These are phyloP conservation scores for Trifolium subterraneum DNA, from an alignment of 306 rosid species.

Conservation along the genomic window DNA sequence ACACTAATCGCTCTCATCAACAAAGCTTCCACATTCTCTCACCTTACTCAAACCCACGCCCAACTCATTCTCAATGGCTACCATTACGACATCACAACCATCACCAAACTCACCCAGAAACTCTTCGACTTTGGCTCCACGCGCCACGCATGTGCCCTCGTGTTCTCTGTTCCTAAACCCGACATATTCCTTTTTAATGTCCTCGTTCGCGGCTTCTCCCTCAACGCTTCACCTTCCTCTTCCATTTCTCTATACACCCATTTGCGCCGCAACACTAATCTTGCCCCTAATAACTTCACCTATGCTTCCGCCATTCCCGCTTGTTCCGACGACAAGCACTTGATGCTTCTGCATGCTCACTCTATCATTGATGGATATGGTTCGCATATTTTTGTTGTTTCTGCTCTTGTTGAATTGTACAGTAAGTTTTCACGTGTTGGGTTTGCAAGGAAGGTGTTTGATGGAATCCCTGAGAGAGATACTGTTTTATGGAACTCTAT, in stretches of 20 bases:
- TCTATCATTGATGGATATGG: slow-evolving; percentile 69
- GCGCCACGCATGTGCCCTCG: slow-evolving; percentile 62
- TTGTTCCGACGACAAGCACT: too few species aligned
- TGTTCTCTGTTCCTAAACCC: slow-evolving; percentile 69
- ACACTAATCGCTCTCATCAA: slow-evolving; percentile 61
- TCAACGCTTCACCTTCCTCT: too few species aligned
- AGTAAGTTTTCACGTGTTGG: slow-evolving; percentile 63
- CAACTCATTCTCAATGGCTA: slow-evolving; percentile 75
- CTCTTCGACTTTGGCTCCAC: slow-evolving; percentile 76
- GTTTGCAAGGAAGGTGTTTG: slow-evolving; percentile 80
- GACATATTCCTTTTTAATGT: slow-evolving; percentile 90
- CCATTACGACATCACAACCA: slow-evolving; percentile 66
- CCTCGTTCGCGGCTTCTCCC: slow-evolving; percentile 71
- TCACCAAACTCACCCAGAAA: slow-evolving; percentile 86
- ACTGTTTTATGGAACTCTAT: slow-evolving; percentile 81
- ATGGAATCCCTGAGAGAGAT: slow-evolving; percentile 65
- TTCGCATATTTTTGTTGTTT: slow-evolving; percentile 66
- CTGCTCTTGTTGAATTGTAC: slow-evolving; percentile 68
- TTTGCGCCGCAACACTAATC: too few species aligned
- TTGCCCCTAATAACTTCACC: too few species aligned
- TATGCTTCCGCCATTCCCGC: too few species aligned
- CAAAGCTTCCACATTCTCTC: slow-evolving; percentile 56
- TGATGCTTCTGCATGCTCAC: too few species aligned
- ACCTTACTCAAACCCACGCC: slow-evolving; percentile 72
- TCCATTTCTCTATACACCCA: too few species aligned